Conservation (phyloP, 2,329 filamentous ascomycete species). For the Penicillium sp. region DNA sequence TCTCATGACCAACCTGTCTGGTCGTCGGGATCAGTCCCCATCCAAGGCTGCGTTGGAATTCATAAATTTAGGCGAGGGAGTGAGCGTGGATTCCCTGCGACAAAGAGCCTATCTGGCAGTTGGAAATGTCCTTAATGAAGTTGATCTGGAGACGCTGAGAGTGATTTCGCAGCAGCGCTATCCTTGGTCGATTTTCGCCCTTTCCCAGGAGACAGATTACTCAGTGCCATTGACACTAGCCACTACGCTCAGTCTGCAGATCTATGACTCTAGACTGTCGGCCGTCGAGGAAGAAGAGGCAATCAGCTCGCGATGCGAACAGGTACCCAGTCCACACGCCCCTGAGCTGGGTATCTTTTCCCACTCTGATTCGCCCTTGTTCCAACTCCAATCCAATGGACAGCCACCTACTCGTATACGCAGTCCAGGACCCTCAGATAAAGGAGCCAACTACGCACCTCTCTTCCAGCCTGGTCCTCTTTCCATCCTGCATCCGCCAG, state of each 20-base stretch:
- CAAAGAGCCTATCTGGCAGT: conserved; percentile 77
- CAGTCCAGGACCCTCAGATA: conserved; percentile 33
- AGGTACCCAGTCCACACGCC: conserved; percentile 22
- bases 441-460: conserved; percentile 58
- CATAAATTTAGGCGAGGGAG: conserved; percentile 68
- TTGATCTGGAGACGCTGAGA: conserved; percentile 72
- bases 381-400: conserved; percentile 34
- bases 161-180: conserved; percentile 69
- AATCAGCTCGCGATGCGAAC: conserved; percentile 36
- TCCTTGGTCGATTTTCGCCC: conserved; percentile 76
- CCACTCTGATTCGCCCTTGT: conserved; percentile 31
- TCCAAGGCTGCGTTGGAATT: conserved; percentile 34
- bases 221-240: conserved; percentile 76
- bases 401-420: conserved; percentile 38
- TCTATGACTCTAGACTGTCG: conserved; percentile 68
- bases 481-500: conserved; percentile 74
- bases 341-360: conserved; percentile 32
- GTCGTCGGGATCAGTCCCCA: conserved; percentile 44
- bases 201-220: conserved; percentile 66
- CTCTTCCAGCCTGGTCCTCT: conserved; percentile 78
- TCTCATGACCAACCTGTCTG: conserved; percentile 67
- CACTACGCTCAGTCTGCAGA: conserved; percentile 74
- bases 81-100: conserved; percentile 69
- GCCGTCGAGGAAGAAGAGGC: conserved; percentile 35
- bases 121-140: conserved; percentile 71